Evolutionary conservation across 768 basidiomycete genomes (phyloP).

Genomic region (Terana coerulea): DNA sequence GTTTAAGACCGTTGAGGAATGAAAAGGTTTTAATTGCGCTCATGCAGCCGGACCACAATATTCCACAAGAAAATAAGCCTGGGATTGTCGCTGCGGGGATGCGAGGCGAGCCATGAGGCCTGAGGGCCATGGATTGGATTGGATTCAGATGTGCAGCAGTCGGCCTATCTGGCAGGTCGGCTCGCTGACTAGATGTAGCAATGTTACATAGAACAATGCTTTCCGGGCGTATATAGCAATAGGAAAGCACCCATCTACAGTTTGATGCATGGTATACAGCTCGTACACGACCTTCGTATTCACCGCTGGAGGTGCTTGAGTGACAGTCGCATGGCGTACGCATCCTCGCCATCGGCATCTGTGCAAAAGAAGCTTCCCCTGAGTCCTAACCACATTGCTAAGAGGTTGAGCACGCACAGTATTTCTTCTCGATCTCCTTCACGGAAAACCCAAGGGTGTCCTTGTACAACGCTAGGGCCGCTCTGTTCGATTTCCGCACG

Average conservation of each 20-base stretch:
- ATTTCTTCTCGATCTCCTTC: conserved; percentile 80
- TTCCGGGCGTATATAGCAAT: background rate
- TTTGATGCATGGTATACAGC: conserved; percentile 16
- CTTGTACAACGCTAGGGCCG: conserved; percentile 83
- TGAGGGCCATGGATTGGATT: no score
- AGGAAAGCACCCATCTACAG: conserved; percentile 4
- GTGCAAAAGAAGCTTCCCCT: background rate
- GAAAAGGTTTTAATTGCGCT: no score
- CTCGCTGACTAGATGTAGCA: no score
- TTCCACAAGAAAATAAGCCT: no score
- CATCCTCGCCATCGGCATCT: conserved; percentile 97
- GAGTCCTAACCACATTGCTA: background rate
- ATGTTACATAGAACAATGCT: no score
- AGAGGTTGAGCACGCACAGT: conserved; percentile 62
- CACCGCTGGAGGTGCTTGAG: conserved; percentile 36
- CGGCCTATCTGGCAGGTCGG: no score
- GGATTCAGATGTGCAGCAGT: no score
- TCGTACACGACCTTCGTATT: conserved; percentile 4
- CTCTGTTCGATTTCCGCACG: conserved; percentile 92
- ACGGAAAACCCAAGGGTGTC: conserved; percentile 90
- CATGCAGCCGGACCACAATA: no score
- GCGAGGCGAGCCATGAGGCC: no score
- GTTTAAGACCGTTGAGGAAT: no score
- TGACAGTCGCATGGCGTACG: conserved; percentile 82
- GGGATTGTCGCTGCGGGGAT: no score